A percentile compares a stretch with the other conserved stretches of the same genome.
Evolutionary conservation across 2,329 filamentous ascomycete species (phyloP).

Genomic region (Ophiostoma quercus): DNA sequence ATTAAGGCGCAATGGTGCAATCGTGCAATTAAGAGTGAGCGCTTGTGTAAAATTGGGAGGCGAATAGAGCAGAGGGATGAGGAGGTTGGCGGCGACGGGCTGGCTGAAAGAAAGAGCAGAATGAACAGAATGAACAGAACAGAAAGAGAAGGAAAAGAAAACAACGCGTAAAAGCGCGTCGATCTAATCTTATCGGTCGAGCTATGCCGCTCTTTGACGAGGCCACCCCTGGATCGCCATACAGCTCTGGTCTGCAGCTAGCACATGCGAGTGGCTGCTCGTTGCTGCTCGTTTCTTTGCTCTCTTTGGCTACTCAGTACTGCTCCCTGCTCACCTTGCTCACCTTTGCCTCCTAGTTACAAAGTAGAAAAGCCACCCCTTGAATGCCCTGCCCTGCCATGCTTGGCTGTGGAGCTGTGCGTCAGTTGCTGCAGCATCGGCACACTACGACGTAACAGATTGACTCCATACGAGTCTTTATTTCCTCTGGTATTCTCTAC

Average conservation of each 20-base stretch:
- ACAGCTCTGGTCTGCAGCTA: neutral
- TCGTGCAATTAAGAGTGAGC: neutral
- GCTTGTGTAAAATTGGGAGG: neutral
- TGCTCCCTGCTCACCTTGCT: neutral
- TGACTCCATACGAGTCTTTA: too few species aligned
- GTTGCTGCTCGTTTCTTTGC: neutral
- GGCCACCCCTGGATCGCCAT: slow-evolving; percentile 7
- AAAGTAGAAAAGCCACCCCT: neutral
- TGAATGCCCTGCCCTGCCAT: neutral
- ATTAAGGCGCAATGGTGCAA: neutral
- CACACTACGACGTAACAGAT: slow-evolving; percentile 7
- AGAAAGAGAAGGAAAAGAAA: neutral
- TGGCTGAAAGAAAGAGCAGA: neutral
- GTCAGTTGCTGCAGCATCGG: neutral
- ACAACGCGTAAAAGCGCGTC: slow-evolving; percentile 18
- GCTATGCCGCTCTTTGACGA: neutral
- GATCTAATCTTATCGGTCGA: slow-evolving; percentile 24
- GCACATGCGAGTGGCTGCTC: neutral
- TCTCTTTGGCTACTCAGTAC: neutral
- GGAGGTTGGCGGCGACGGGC: too few species aligned
- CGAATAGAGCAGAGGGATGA: neutral
- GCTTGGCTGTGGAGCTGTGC: slow-evolving; percentile 8
- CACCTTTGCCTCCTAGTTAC: neutral
- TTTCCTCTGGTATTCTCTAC: too few species aligned
- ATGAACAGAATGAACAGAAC: neutral